Conservation (phyloP, 306 rosid genomes). For the Begonia fuchsioides region DNA sequence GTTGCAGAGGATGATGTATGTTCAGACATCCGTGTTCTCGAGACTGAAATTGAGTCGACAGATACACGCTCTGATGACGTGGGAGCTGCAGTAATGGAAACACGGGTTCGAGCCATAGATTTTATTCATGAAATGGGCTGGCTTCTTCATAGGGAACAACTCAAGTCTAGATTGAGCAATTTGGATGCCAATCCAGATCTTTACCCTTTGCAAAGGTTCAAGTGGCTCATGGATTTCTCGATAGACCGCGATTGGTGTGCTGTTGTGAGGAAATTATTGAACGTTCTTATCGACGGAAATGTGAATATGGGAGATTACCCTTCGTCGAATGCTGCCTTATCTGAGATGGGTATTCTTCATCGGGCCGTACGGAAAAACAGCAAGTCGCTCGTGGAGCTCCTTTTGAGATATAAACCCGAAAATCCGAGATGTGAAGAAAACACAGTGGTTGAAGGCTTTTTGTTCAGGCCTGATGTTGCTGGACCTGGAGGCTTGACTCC, state of each 20-base stretch:
- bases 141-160: constrained; percentile 65
- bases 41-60: constrained; percentile 38
- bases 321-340: constrained; percentile 43
- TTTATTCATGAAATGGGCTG: constrained; percentile 89
- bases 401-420: constrained; percentile 48
- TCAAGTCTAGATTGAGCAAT: constrained; percentile 44
- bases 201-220: constrained; percentile 49
- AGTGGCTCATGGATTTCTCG: constrained; percentile 72
- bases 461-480: constrained; percentile 51
- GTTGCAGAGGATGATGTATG: constrained; percentile 80
- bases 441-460: constrained; percentile 21
- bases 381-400: constrained; percentile 55
- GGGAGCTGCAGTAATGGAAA: too few relatives aligned
- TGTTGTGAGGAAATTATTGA: constrained; percentile 59
- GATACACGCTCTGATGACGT: constrained; percentile 15
- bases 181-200: constrained; percentile 36
- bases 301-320: constrained; percentile 45
- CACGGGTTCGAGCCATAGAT: constrained; percentile 53
- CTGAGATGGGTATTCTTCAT: constrained; percentile 66
- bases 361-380: constrained; percentile 66
- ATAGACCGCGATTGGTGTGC: constrained; percentile 88
- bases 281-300: constrained; percentile 44
- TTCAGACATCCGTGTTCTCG: constrained; percentile 65
- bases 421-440: too few relatives aligned
- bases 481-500: constrained; percentile 86